A percentile compares a stretch with the other conserved stretches of the same genome.
Evolutionary conservation across 140 eudicot genomes (phyloP).

Genomic region (Flaveria floridana): DNA sequence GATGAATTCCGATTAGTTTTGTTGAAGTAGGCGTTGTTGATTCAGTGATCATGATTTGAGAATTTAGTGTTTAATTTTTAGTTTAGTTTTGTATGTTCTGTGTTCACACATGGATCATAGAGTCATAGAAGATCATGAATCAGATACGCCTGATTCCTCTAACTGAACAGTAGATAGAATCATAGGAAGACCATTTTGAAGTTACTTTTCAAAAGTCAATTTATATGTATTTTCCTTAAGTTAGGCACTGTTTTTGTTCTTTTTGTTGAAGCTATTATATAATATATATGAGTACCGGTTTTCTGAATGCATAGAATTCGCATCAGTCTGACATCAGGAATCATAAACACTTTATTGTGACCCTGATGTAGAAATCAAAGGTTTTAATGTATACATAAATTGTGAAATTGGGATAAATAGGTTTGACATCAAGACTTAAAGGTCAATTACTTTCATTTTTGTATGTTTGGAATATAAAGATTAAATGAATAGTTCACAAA

Average conservation of each 20-base stretch:
- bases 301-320: neutral
- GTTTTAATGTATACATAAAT: neutral
- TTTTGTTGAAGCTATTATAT: neutral
- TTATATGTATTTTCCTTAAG: neutral
- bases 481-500: neutral
- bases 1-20: slow-evolving; percentile 13
- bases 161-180: neutral
- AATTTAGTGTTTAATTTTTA: neutral
- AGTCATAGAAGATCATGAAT: slow-evolving; percentile 4
- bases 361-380: neutral
- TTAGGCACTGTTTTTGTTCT: neutral
- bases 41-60: neutral
- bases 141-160: neutral
- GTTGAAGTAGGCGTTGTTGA: neutral
- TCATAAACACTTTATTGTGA: neutral
- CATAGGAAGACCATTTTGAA: slow-evolving; percentile 14
- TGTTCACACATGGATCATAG: slow-evolving; percentile 5
- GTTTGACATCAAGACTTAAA: neutral
- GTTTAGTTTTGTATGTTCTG: neutral
- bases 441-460: neutral
- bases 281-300: neutral
- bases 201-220: slow-evolving; percentile 17
- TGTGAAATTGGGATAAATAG: neutral
- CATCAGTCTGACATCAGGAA: neutral
- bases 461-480: neutral